Percentiles rank a stretch among this genome's conserved stretches.
Conservation (phyloP, 139 green algal species). For the Chlorella sp. region DNA sequence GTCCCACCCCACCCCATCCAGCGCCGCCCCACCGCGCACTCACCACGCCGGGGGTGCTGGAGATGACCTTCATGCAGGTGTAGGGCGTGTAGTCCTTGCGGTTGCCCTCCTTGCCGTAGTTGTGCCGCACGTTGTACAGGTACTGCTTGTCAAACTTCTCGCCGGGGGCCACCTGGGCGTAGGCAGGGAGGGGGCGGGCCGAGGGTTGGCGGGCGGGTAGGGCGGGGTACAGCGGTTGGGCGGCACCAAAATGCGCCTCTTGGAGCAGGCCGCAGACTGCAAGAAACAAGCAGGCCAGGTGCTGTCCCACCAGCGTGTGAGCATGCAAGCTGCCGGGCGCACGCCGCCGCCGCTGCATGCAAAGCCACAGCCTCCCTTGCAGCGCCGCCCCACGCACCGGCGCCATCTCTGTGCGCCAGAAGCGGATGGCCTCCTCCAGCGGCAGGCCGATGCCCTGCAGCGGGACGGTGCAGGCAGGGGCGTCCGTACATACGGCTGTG, state of each 20-base stretch:
- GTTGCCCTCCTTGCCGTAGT: constrained; percentile 97
- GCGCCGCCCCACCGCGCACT: not conserved
- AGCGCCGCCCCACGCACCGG: not conserved
- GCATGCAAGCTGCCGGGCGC: too few relatives aligned
- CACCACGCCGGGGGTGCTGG: constrained; percentile 66
- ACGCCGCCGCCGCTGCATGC: too few relatives aligned
- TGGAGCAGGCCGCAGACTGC: too few relatives aligned
- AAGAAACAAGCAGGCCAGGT: too few relatives aligned
- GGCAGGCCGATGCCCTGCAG: constrained; percentile 85
- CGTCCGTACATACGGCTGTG: too few relatives aligned
- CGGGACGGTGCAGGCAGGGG: too few relatives aligned
- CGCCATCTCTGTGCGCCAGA: constrained; percentile 87
- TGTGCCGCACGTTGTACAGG: constrained; percentile 96
- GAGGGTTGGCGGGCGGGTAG: too few relatives aligned
- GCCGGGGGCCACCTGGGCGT: constrained; percentile 34
- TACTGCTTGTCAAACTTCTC: constrained; percentile 99
- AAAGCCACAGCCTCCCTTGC: too few relatives aligned
- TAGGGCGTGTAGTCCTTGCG: constrained; percentile 91
- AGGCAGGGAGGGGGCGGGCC: not conserved
- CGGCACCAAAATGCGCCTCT: too few relatives aligned
- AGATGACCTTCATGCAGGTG: constrained; percentile 89
- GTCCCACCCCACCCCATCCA: too few relatives aligned
- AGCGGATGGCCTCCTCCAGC: constrained; percentile 91
- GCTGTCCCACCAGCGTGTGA: too few relatives aligned
- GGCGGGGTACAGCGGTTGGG: too few relatives aligned